These are phyloP conservation scores for Hypomontagnella submonticulosa DNA, from an alignment of 495 filamentous ascomycete genomes.

Conservation along the genomic window DNA sequence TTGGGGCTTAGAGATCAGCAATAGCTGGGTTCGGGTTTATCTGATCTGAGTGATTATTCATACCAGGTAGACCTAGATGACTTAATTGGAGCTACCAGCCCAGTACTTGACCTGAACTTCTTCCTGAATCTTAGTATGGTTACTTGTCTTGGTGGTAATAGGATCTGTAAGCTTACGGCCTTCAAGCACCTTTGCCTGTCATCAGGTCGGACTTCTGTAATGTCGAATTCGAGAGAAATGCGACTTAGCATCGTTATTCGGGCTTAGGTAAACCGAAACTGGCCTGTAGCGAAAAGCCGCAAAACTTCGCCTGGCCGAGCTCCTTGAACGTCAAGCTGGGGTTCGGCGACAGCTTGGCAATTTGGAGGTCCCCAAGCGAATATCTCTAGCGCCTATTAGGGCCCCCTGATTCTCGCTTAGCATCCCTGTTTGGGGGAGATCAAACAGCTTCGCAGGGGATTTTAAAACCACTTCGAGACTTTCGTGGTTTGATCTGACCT, in stretches of 20 bases:
- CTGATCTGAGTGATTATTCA: not conserved
- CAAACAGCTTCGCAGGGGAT: slow-evolving; percentile 35
- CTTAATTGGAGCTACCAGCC: too few relatives aligned
- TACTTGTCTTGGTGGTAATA: not conserved
- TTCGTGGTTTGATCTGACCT: slow-evolving; percentile 38
- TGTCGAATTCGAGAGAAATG: slow-evolving; percentile 6
- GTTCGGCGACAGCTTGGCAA: slow-evolving; percentile 26
- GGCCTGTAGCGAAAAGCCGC: not conserved
- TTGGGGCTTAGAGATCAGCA: slow-evolving; percentile 38
- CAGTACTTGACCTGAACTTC: not conserved
- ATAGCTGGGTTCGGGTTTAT: slow-evolving; percentile 33
- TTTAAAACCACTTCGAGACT: slow-evolving; percentile 46
- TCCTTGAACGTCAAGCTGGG: slow-evolving; percentile 23
- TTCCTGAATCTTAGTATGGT: not conserved
- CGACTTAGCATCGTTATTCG: not conserved
- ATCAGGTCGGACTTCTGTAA: not conserved
- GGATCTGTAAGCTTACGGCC: not conserved
- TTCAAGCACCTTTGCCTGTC: not conserved
- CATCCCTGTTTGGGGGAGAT: slow-evolving; percentile 24
- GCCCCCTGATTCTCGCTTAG: slow-evolving; percentile 26
- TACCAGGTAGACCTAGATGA: too few relatives aligned
- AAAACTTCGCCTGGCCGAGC: too few relatives aligned
- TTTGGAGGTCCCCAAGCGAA: slow-evolving; percentile 21
- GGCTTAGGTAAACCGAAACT: slow-evolving; percentile 11
- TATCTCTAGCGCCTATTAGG: slow-evolving; percentile 14